Evolutionary conservation across 345 rosid genomes (phyloP).

Genomic region (Salix koriyanagi): DNA sequence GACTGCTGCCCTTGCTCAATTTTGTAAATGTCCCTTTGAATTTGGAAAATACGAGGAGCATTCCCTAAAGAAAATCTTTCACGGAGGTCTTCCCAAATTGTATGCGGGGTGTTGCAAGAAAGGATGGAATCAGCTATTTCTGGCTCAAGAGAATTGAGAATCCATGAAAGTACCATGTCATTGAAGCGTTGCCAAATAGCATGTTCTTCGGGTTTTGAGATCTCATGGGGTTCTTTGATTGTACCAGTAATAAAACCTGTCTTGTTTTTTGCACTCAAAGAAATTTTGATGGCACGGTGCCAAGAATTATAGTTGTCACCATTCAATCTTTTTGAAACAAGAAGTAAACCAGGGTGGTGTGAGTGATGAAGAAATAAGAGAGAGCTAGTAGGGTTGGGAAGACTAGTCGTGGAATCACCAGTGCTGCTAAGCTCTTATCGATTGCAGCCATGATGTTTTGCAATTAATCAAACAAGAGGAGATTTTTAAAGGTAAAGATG

Average conservation of each 20-base stretch:
- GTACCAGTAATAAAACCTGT: neutral
- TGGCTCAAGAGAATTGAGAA: neutral
- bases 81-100: neutral
- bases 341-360: neutral
- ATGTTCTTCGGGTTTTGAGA: neutral
- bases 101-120: neutral
- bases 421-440: neutral
- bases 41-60: neutral
- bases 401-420: neutral
- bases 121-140: neutral
- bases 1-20: neutral
- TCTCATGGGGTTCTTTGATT: neutral
- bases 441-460: no score
- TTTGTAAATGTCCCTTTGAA: neutral
- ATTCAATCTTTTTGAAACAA: neutral
- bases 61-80: neutral
- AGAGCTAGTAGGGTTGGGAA: neutral
- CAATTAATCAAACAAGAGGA: no score
- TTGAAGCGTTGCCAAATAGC: neutral
- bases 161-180: neutral
- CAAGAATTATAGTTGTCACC: neutral
- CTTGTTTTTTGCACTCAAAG: no score
- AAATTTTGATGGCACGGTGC: no score
- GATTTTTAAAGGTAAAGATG: no score
- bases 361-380: neutral